Evolutionary conservation across 2,329 filamentous ascomycete species (phyloP).

Genomic region (Phoma sp.): DNA sequence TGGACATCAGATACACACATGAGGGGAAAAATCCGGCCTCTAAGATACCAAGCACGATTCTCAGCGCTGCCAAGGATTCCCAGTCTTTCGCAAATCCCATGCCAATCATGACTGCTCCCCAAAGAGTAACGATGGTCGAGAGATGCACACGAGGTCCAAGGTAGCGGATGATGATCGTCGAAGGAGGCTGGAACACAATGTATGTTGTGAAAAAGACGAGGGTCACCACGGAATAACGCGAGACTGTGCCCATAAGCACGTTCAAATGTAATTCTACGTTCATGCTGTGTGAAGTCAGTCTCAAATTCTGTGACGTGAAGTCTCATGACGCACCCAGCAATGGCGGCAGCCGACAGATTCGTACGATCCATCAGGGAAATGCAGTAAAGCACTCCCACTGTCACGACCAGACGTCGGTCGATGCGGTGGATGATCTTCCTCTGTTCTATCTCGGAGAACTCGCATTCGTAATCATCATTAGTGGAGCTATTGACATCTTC

Average conservation of each 20-base stretch:
- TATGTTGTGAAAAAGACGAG: constrained; percentile 55
- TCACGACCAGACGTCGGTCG: constrained; percentile 62
- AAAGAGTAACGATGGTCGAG: constrained; percentile 43
- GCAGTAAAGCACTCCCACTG: constrained; percentile 69
- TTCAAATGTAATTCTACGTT: constrained; percentile 43
- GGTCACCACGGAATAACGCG: constrained; percentile 64
- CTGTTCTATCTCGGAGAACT: constrained; percentile 67
- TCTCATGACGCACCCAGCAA: constrained; percentile 63
- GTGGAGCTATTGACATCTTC: constrained; percentile 34
- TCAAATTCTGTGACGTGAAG: no score
- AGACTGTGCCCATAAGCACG: constrained; percentile 35
- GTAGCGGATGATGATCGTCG: constrained; percentile 50
- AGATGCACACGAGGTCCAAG: constrained; percentile 49
- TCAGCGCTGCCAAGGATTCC: constrained; percentile 43
- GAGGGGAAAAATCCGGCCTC: constrained; percentile 51
- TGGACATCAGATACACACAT: constrained; percentile 35
- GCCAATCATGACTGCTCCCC: constrained; percentile 54
- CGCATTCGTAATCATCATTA: constrained; percentile 39
- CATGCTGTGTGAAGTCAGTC: constrained; percentile 47
- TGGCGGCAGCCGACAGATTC: constrained; percentile 74
- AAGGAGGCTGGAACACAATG: constrained; percentile 50
- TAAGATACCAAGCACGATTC: constrained; percentile 49
- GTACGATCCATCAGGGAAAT: constrained; percentile 79
- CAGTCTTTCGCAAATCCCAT: constrained; percentile 50
- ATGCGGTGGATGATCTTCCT: constrained; percentile 71